A percentile compares a stretch with the other conserved stretches of the same genome.
Evolutionary conservation across 108 stramenopile species (phyloP).

Genomic region (Stephanodiscus minutulus): DNA sequence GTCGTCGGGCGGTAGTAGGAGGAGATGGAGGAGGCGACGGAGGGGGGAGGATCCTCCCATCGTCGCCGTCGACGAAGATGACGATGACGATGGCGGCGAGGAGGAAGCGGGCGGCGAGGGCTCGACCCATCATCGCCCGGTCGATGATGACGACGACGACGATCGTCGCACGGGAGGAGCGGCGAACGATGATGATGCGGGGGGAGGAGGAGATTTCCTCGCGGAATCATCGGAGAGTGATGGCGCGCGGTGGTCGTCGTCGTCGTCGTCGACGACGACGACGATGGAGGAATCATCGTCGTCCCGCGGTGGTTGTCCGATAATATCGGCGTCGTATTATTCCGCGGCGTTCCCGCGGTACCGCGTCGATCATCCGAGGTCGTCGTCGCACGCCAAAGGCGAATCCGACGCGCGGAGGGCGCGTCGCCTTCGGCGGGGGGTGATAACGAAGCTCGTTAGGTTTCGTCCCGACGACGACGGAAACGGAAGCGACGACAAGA

Average conservation of each 20-base stretch:
- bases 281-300: not conserved
- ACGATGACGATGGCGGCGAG: conserved; percentile 1
- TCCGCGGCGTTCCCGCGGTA: conserved; percentile 58
- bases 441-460: conserved; percentile 31
- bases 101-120: not conserved
- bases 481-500: not conserved
- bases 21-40: not conserved
- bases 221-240: no score
- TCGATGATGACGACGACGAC: not conserved
- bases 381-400: not conserved
- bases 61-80: not conserved
- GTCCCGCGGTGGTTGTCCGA: conserved; percentile 25
- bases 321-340: conserved; percentile 26
- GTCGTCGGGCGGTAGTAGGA: not conserved
- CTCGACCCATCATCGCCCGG: not conserved
- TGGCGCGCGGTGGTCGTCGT: no score
- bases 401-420: conserved; percentile 24
- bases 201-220: no score
- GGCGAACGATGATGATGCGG: no score
- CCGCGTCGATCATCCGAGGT: conserved; percentile 48
- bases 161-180: no score
- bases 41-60: not conserved
- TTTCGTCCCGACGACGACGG: not conserved
- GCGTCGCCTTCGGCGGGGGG: conserved; percentile 17
- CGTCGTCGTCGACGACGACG: not conserved